phyloP scores from a whole-genome alignment of 2,329 filamentous ascomycete species.

The Penicillium sp. region DNA sequence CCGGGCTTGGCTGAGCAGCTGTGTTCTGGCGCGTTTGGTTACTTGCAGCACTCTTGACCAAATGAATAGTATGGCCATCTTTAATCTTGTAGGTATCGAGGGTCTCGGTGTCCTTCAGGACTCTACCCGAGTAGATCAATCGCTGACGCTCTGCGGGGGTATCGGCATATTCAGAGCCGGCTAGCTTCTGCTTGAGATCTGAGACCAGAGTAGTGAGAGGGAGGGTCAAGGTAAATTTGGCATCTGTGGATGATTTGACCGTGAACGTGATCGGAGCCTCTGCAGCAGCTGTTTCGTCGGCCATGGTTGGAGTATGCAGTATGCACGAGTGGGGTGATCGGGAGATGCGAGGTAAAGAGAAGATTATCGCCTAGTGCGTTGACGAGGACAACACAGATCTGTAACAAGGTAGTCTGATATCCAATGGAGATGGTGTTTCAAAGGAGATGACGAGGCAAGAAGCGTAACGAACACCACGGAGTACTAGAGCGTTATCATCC shows the following conservation, averaged over 20 bases:
- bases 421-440: neutral
- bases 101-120: slow-evolving; percentile 92
- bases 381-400: neutral
- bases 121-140: slow-evolving; percentile 94
- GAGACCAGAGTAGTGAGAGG: slow-evolving; percentile 72
- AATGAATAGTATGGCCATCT: slow-evolving; percentile 89
- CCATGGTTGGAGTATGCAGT: slow-evolving; percentile 33
- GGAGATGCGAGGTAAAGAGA: slow-evolving; percentile 2
- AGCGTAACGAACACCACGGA: neutral
- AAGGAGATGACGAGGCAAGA: slow-evolving; percentile 1
- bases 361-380: neutral
- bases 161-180: slow-evolving; percentile 78
- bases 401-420: neutral
- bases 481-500: neutral
- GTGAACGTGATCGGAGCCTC: slow-evolving; percentile 88
- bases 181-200: slow-evolving; percentile 88
- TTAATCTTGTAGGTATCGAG: slow-evolving; percentile 91
- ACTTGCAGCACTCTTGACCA: slow-evolving; percentile 95
- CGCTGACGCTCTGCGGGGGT: slow-evolving; percentile 86
- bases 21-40: slow-evolving; percentile 64
- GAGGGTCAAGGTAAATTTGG: slow-evolving; percentile 80
- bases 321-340: slow-evolving; percentile 15
- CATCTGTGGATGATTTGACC: slow-evolving; percentile 94
- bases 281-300: slow-evolving; percentile 44
- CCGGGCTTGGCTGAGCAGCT: slow-evolving; percentile 50